Conservation (phyloP, 345 rosid species). For the Conringia planisiliqua region DNA sequence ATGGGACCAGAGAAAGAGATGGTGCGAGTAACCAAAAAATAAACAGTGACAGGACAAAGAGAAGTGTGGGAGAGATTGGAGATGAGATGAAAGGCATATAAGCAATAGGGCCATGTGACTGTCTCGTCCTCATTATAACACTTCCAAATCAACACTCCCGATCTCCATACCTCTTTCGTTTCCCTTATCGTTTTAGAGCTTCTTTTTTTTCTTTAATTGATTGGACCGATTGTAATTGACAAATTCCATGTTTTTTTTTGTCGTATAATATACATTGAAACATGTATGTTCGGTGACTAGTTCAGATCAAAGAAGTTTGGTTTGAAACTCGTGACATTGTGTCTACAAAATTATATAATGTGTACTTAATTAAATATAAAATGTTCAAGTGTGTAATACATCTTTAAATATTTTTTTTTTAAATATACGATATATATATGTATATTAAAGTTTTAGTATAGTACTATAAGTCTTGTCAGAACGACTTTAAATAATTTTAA, state of each 20-base stretch:
- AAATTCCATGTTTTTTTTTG: constrained; percentile 24
- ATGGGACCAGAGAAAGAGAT: constrained; percentile 31
- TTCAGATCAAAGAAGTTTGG: constrained; percentile 1
- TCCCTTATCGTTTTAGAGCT: constrained; percentile 19
- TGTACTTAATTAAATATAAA: too few species aligned
- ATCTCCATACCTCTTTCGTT: constrained; percentile 16
- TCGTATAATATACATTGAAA: constrained; percentile 13
- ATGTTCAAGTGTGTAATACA: too few species aligned
- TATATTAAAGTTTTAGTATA: background rate
- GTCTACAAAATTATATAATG: background rate
- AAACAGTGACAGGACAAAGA: constrained; percentile 27
- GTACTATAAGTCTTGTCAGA: constrained; percentile 9
- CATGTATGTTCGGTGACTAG: constrained; percentile 24
- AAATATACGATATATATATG: background rate
- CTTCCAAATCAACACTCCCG: constrained; percentile 18
- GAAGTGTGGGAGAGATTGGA: constrained; percentile 19
- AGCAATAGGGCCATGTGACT: constrained; percentile 32
- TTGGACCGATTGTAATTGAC: constrained; percentile 20
- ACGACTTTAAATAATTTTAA: background rate
- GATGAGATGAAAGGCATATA: constrained; percentile 29
- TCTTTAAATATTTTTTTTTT: too few species aligned
- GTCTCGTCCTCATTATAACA: constrained; percentile 37
- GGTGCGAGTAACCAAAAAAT: constrained; percentile 18
- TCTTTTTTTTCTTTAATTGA: background rate
- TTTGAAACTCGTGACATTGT: constrained; percentile 10